Base-by-base conservation (phyloP, 1,139 yeast species). In the Saccharomyces hybrid region DNA sequence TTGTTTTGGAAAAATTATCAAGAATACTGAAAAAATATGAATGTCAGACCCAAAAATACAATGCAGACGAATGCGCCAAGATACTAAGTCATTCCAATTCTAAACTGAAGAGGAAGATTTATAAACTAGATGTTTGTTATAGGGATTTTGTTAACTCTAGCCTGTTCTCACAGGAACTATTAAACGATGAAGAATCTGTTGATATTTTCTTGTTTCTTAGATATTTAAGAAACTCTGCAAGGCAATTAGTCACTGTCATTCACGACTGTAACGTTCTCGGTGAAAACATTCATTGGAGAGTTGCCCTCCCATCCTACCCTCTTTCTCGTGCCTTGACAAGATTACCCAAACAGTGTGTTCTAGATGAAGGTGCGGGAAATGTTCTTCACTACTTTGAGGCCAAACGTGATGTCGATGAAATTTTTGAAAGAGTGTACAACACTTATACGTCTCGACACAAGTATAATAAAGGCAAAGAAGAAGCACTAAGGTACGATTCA, bases 341-440 rank as follows among this genome's bases (percentile, higher is more conserved):
- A 46, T 59, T 76, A 24, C 75, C 79, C 0, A 64, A 64, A 32
- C 78, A 74, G 54, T 76, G 77, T 56, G 65, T 75, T 4, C 71
- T 73, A 48, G 82, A 78, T 62, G 74, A 76, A 56, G 82, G 82
- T 27, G 77, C 78, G 1, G 74, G 74, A 42, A 70, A 73, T 21
- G 74, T 76, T 4, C 69, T 73, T 26, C 72, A 73, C 51, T 78
- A 76, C 57, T 71, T 70, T 55, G 78, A 75, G 53, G 71, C 76
- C 1, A 73, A 74, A 52, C 54, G 67, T 12, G 81, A 76, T 52
- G 80, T 80, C 6, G 81, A 78, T 52, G 79, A 78, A 50, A 73
- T 77, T 0, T 75, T 78, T 57, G 79, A 77, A 54, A 72, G 73
- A 55, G 66, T 74, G 6, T 73, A 73, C 60, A 71, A 74, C 57